phyloP scores from a whole-genome alignment of 148 eudicot genomes.

The Pouteria glomerata region DNA sequence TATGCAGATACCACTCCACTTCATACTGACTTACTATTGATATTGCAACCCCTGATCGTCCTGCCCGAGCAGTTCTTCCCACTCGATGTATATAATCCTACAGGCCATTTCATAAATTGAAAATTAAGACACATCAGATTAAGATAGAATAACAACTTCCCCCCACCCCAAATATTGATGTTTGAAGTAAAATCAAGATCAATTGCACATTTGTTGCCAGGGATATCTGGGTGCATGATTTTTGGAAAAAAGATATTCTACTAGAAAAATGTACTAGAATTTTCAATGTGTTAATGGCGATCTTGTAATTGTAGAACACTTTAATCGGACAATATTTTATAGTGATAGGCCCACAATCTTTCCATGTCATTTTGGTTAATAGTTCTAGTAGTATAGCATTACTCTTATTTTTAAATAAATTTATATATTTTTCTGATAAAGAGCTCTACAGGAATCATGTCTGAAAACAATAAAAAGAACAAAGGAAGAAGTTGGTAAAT shows the following conservation, averaged over 20 bases:
- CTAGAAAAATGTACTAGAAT: too few relatives aligned
- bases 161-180: neutral
- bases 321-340: too few relatives aligned
- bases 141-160: neutral
- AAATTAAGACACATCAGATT: neutral
- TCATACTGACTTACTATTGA: constrained; percentile 84
- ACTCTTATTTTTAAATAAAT: too few relatives aligned
- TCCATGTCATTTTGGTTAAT: too few relatives aligned
- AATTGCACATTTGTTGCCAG: neutral
- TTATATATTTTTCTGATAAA: too few relatives aligned
- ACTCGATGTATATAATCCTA: constrained; percentile 94
- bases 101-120: constrained; percentile 12
- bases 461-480: neutral
- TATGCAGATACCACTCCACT: constrained; percentile 67
- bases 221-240: neutral
- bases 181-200: neutral
- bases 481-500: neutral
- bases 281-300: too few relatives aligned
- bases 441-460: neutral
- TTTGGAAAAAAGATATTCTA: too few relatives aligned
- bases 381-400: too few relatives aligned
- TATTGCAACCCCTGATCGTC: constrained; percentile 81
- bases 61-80: constrained; percentile 98
- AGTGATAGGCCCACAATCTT: too few relatives aligned
- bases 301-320: too few relatives aligned